Percentiles rank a stretch among this genome's conserved stretches.
These are phyloP conservation scores for Pelargonium fulgidum DNA, from an alignment of 441 rosid species.

Conservation along the genomic window DNA sequence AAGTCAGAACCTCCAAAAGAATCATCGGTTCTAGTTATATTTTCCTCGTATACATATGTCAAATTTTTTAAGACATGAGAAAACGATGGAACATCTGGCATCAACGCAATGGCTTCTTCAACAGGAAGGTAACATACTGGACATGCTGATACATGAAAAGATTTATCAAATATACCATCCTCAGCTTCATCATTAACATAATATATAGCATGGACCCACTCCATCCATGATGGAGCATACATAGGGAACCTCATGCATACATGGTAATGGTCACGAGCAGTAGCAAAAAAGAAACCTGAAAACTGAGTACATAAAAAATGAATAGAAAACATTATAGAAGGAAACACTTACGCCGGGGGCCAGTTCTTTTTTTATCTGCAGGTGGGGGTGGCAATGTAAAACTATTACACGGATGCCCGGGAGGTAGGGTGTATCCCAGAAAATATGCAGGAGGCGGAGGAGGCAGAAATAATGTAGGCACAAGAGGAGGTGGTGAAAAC, in stretches of 20 bases:
- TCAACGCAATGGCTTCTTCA: slow-evolving; percentile 65
- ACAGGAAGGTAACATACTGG: slow-evolving; percentile 86
- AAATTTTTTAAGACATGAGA: slow-evolving; percentile 61
- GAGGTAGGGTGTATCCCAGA: slow-evolving; percentile 74
- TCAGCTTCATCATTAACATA: background rate
- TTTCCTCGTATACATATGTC: slow-evolving; percentile 58
- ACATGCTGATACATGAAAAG: slow-evolving; percentile 52
- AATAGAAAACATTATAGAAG: background rate
- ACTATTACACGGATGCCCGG: slow-evolving; percentile 67
- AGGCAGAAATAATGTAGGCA: slow-evolving; percentile 21
- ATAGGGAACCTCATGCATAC: background rate
- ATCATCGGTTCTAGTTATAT: slow-evolving; percentile 39
- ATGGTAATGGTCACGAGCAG: background rate
- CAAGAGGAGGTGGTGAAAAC: slow-evolving; percentile 17
- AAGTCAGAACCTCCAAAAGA: slow-evolving; percentile 79
- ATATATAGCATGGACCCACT: background rate
- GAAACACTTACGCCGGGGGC: slow-evolving; percentile 69
- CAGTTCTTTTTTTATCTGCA: slow-evolving; percentile 76
- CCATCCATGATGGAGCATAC: slow-evolving; percentile 9
- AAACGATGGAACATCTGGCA: slow-evolving; percentile 66
- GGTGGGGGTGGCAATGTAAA: slow-evolving; percentile 93
- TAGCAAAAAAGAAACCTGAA: background rate
- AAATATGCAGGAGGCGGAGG: slow-evolving; percentile 62
- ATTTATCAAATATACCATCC: background rate
- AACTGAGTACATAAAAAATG: background rate